Percentiles rank a stretch among this genome's conserved stretches.
Evolutionary conservation across 192 early-diverging fungal genomes (phyloP).

Genomic region (Podila epigama): DNA sequence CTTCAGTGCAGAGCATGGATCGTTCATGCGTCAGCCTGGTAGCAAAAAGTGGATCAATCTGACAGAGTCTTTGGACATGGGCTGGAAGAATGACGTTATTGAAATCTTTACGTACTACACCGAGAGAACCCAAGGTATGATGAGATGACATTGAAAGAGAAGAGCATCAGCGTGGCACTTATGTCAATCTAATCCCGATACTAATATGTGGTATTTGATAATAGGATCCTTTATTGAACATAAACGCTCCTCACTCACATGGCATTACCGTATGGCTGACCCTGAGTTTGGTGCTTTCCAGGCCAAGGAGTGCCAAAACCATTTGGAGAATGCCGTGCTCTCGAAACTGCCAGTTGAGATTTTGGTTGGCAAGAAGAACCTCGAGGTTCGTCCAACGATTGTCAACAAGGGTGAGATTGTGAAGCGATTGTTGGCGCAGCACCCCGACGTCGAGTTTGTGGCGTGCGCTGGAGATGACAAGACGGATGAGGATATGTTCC

Average conservation of each 20-base stretch:
- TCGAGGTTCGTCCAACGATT: constrained; percentile 90
- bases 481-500: constrained; percentile 99
- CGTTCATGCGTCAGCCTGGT: constrained; percentile 87
- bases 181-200: not conserved
- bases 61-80: constrained; percentile 78
- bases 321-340: constrained; percentile 88
- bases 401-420: constrained; percentile 99
- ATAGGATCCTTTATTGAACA: constrained; percentile 84
- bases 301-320: constrained; percentile 97
- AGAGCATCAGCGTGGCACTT: not conserved
- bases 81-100: constrained; percentile 93
- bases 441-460: constrained; percentile 86
- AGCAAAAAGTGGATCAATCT: constrained; percentile 77
- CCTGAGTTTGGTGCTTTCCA: constrained; percentile 96
- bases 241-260: constrained; percentile 92
- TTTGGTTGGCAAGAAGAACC: constrained; percentile 94
- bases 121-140: constrained; percentile 84
- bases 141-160: not conserved
- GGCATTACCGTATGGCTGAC: constrained; percentile 96
- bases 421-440: constrained; percentile 74
- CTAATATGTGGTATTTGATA: not conserved
- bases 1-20: constrained; percentile 93
- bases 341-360: constrained; percentile 98
- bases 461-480: constrained; percentile 96
- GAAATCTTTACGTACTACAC: constrained; percentile 95